These are phyloP conservation scores for Glycine latifolia DNA, from an alignment of 306 rosid species.

Conservation along the genomic window DNA sequence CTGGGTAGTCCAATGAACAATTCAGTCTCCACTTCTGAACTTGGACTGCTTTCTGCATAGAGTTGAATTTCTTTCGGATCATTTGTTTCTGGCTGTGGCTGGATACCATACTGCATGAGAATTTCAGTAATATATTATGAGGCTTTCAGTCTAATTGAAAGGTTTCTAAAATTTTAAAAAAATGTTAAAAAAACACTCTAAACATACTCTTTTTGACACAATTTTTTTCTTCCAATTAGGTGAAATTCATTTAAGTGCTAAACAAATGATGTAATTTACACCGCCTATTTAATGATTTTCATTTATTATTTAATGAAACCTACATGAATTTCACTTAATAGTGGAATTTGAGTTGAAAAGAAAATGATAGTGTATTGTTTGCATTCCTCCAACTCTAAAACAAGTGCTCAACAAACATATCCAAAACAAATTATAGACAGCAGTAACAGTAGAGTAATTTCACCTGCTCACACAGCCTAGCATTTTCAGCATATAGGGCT, in stretches of 20 bases:
- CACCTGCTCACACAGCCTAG: conserved; percentile 74
- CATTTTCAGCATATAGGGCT: conserved; percentile 65
- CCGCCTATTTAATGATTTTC: not conserved
- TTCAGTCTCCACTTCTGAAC: conserved; percentile 82
- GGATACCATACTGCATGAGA: conserved; percentile 49
- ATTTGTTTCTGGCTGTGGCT: conserved; percentile 27
- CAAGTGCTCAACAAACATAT: not conserved
- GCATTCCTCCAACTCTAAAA: conserved; percentile 3
- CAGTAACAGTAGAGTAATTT: not conserved
- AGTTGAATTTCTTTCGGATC: conserved; percentile 44
- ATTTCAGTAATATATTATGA: not conserved
- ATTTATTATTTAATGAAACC: not conserved
- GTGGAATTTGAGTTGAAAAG: not conserved
- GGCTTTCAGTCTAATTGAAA: not conserved
- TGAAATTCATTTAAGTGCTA: not conserved
- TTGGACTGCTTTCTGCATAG: conserved; percentile 60
- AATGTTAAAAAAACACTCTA: not conserved
- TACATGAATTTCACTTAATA: conserved; percentile 1
- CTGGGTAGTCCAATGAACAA: conserved; percentile 80
- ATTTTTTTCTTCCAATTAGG: not conserved
- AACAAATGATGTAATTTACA: not conserved
- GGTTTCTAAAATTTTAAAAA: not conserved
- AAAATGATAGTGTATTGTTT: not conserved
- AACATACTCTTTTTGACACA: not conserved
- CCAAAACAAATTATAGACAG: not conserved